These are phyloP conservation scores for Phytopythium sindhum DNA, from an alignment of 352 stramenopile species.

Conservation along the genomic window DNA sequence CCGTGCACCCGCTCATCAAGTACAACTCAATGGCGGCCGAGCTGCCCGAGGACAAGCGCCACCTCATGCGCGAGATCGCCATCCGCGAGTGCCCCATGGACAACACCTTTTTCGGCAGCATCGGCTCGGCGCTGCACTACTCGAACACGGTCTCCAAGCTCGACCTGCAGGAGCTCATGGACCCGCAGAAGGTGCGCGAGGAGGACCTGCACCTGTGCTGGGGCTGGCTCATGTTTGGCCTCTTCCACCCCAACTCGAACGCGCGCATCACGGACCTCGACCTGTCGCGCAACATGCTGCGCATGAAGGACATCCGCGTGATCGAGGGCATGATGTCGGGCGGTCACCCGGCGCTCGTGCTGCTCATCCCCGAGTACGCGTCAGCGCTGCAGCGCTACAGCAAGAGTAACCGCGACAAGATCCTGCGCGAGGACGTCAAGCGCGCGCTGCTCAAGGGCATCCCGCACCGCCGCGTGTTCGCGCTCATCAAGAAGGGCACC, in stretches of 20 bases:
- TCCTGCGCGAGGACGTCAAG: conserved; percentile 46
- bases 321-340: conserved; percentile 52
- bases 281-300: conserved; percentile 50
- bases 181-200: conserved; percentile 30
- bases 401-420: conserved; percentile 46
- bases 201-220: conserved; percentile 45
- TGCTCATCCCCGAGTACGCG: conserved; percentile 45
- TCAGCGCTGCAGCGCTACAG: conserved; percentile 45
- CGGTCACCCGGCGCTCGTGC: conserved; percentile 40
- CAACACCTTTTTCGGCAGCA: conserved; percentile 46
- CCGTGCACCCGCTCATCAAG: conserved; percentile 44
- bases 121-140: conserved; percentile 56
- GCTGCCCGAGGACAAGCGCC: conserved; percentile 35
- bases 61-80: conserved; percentile 36
- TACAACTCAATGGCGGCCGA: conserved; percentile 47
- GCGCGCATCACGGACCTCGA: conserved; percentile 38
- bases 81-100: conserved; percentile 47
- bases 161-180: conserved; percentile 46
- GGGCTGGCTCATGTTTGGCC: conserved; percentile 47
- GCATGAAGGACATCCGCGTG: conserved; percentile 50
- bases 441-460: conserved; percentile 47
- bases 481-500: conserved; percentile 40
- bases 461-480: conserved; percentile 39
- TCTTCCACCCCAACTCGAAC: conserved; percentile 56
- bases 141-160: conserved; percentile 48